Percentiles rank a stretch among this genome's conserved stretches.
phyloP scores from a whole-genome alignment of 1,284 basidiomycete species.

The Fomes fomentarius region DNA sequence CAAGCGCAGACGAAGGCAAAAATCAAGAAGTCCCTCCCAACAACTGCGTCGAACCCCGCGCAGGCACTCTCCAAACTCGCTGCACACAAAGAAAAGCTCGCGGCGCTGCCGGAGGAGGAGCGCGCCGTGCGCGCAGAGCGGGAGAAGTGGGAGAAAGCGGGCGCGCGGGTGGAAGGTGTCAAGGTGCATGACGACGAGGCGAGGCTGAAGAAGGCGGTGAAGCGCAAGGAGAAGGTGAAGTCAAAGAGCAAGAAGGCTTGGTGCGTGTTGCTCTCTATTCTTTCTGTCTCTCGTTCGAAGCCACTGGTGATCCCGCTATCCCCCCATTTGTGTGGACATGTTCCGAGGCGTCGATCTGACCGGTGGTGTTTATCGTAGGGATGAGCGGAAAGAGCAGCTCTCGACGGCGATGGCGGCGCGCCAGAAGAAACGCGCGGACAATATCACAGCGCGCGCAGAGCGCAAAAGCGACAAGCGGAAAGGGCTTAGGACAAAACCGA shows the following conservation, averaged over 20 bases:
- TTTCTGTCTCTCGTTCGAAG: neutral
- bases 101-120: constrained; percentile 76
- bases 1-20: constrained; percentile 34
- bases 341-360: too few relatives aligned
- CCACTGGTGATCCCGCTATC: too few relatives aligned
- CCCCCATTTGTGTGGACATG: too few relatives aligned
- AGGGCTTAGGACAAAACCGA: constrained; percentile 56
- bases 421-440: constrained; percentile 88
- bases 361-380: too few relatives aligned
- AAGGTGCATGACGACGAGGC: constrained; percentile 87
- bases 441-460: constrained; percentile 83
- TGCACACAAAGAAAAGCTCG: constrained; percentile 74
- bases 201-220: constrained; percentile 86
- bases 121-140: constrained; percentile 76
- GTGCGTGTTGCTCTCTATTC: constrained; percentile 47
- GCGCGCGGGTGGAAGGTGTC: constrained; percentile 80
- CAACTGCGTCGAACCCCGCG: constrained; percentile 76
- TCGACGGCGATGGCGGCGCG: constrained; percentile 74
- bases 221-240: constrained; percentile 90
- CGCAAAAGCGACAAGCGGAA: constrained; percentile 76
- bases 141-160: constrained; percentile 87
- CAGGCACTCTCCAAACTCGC: constrained; percentile 84
- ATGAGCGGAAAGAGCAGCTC: constrained; percentile 81
- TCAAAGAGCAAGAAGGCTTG: constrained; percentile 81
- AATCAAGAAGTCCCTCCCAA: constrained; percentile 56